phyloP scores from a whole-genome alignment of 352 stramenopile species.

The Pythium rishiriense region DNA sequence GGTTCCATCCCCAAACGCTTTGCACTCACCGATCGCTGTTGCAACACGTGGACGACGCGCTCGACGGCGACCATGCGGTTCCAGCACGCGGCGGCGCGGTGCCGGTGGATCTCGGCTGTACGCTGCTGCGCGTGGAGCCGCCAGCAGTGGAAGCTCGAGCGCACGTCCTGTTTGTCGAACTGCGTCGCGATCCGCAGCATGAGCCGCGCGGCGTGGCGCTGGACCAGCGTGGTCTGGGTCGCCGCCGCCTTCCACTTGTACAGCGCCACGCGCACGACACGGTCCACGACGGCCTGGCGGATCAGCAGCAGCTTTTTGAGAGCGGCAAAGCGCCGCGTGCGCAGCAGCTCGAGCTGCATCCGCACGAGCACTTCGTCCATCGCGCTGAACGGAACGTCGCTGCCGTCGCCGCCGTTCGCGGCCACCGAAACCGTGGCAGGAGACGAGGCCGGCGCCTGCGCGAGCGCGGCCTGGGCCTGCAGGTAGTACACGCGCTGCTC shows the following conservation, averaged over 20 bases:
- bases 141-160: conserved; percentile 43
- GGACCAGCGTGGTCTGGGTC: conserved; percentile 28
- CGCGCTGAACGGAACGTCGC: conserved; percentile 35
- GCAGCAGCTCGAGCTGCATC: conserved; percentile 61
- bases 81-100: conserved; percentile 52
- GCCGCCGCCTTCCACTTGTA: conserved; percentile 45
- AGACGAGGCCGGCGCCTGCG: background rate
- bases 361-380: conserved; percentile 67
- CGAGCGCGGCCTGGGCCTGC: conserved; percentile 36
- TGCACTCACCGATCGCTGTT: conserved; percentile 35
- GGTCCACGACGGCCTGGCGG: conserved; percentile 41
- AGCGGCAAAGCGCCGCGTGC: conserved; percentile 59
- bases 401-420: background rate
- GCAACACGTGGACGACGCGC: conserved; percentile 48
- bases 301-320: conserved; percentile 66
- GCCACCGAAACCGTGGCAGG: background rate
- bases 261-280: conserved; percentile 34
- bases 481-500: conserved; percentile 59
- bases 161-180: conserved; percentile 35
- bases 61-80: conserved; percentile 72
- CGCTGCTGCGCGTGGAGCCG: conserved; percentile 37
- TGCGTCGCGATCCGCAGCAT: conserved; percentile 44
- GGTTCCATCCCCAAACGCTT: conserved; percentile 2
- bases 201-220: conserved; percentile 39
- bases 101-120: conserved; percentile 40